Evolutionary conservation across 768 basidiomycete species (phyloP), one percentile per base, ranked within the genome.

Genomic region (Lanmaoa rubissima): DNA sequence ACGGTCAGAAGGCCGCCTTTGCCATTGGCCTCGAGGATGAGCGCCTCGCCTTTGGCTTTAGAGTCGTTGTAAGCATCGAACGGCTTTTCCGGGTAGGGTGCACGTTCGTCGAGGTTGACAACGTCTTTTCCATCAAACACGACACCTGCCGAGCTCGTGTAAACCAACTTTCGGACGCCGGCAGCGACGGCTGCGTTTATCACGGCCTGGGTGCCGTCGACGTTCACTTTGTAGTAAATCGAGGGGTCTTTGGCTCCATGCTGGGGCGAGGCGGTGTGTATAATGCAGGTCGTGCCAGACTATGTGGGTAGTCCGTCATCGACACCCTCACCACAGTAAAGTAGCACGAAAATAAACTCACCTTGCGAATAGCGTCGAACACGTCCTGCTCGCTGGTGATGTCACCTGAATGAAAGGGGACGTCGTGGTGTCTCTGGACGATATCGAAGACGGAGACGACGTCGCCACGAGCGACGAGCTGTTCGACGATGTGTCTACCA

Each of bases 21-120:
- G 5, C 90, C 92, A 64, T 98, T 99, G 14, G 97, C 91, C 31
- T 79, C 84, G 3, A 99, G 76, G 9, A 98, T 87, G 38, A 90
- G 76, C 36, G 81, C 78, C 72, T 98, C 96, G 0, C 90, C 95
- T 69, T 88, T 82, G 13, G 88, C 90, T 73, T 99, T 99, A 13
- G 94, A 93, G 56, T 90, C 88, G 68, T 95, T 98, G 74, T 99
- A 99, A 0, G 90, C 87, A 70, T 98, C 94, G 71, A 94, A 79
- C 5, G 86, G 84, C 38, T 82, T 82, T 41, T 81, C 80, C 0
- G 93, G 92, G 57, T 82, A 79, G 0, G 86, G 83, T 40, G 90
- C 71, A 10, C 97, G 85, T 75, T 99, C 97, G 72, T 99, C 97
- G 32, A 88, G 82, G 67, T 93, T 85, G 57, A 90, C 81, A 50